These are phyloP conservation scores for Sporisorium reilianum DNA, from an alignment of 1,284 basidiomycete genomes.

Conservation along the genomic window DNA sequence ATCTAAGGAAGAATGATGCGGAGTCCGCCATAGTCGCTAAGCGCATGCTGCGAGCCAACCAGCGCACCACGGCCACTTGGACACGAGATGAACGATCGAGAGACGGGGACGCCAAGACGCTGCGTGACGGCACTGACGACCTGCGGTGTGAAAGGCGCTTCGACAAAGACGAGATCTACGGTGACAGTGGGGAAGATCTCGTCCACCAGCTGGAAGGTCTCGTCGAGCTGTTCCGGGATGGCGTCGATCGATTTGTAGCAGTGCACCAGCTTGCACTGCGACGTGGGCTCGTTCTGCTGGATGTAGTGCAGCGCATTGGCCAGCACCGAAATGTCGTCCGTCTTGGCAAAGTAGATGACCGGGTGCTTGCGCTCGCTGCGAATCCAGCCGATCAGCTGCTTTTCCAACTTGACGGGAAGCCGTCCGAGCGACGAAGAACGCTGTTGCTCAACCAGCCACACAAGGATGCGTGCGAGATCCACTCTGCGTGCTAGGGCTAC, in stretches of 20 bases:
- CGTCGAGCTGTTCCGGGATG: slow-evolving; percentile 68
- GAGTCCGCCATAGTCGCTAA: slow-evolving; percentile 44
- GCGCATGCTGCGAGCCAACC: slow-evolving; percentile 27
- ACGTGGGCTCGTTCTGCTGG: slow-evolving; percentile 76
- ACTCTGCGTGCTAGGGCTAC: slow-evolving; percentile 74
- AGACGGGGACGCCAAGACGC: slow-evolving; percentile 35
- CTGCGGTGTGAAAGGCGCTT: slow-evolving; percentile 50
- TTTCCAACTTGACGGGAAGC: slow-evolving; percentile 68
- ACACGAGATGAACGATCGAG: slow-evolving; percentile 51
- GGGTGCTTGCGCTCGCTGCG: slow-evolving; percentile 73
- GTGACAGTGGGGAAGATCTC: slow-evolving; percentile 60
- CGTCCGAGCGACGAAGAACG: slow-evolving; percentile 55
- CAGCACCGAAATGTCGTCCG: slow-evolving; percentile 72
- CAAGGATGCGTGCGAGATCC: slow-evolving; percentile 73
- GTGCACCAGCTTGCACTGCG: slow-evolving; percentile 77
- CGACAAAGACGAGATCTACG: slow-evolving; percentile 57
- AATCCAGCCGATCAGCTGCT: slow-evolving; percentile 72
- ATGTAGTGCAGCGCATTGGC: slow-evolving; percentile 78
- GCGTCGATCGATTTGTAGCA: slow-evolving; percentile 74
- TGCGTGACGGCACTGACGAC: slow-evolving; percentile 37
- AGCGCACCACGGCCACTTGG: slow-evolving; percentile 40
- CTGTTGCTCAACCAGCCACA: slow-evolving; percentile 77
- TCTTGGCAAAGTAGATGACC: slow-evolving; percentile 68
- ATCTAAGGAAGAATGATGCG: slow-evolving; percentile 45
- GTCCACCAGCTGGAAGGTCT: slow-evolving; percentile 62